Conservation (phyloP, 495 filamentous ascomycete genomes). For the Terfezia claveryi region DNA sequence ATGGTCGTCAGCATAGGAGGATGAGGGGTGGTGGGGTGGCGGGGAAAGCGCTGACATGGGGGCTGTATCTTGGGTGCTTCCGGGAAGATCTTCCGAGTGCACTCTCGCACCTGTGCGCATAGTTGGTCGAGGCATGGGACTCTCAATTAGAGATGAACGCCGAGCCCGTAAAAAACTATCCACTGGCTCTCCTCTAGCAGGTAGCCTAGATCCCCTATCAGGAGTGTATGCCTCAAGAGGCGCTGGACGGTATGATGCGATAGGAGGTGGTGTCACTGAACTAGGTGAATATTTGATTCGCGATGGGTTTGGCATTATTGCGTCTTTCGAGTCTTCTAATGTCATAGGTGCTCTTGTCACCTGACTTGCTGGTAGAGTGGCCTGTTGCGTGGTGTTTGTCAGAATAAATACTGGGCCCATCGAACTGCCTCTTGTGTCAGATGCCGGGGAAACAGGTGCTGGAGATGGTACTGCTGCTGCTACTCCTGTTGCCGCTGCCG, state of each 20-base stretch:
- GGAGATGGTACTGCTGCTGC: not conserved
- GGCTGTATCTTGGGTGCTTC: constrained; percentile 5
- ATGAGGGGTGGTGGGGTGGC: constrained; percentile 14
- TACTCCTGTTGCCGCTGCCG: not conserved
- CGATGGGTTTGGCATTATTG: constrained; percentile 13
- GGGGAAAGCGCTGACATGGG: constrained; percentile 17
- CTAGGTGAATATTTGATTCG: constrained; percentile 21
- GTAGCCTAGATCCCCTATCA: constrained; percentile 28
- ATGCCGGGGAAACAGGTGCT: not conserved
- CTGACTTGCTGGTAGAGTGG: not conserved
- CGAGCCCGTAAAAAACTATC: not conserved
- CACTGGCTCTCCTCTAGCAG: constrained; percentile 14
- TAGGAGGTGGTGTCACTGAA: constrained; percentile 27
- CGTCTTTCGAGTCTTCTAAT: constrained; percentile 13
- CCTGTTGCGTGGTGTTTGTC: not conserved
- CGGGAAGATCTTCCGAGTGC: not conserved
- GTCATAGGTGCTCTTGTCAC: not conserved
- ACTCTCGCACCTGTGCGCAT: constrained; percentile 3
- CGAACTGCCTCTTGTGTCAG: constrained; percentile 7
- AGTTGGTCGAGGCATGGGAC: constrained; percentile 15
- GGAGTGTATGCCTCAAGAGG: constrained; percentile 33
- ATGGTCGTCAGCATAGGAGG: constrained; percentile 31
- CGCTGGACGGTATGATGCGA: constrained; percentile 23
- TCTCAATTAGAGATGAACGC: not conserved
- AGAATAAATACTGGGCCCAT: constrained; percentile 2